A percentile compares a stretch with the other conserved stretches of the same genome.
phyloP scores from a whole-genome alignment of 495 filamentous ascomycete species.

The Xanthoparmelia taractica region DNA sequence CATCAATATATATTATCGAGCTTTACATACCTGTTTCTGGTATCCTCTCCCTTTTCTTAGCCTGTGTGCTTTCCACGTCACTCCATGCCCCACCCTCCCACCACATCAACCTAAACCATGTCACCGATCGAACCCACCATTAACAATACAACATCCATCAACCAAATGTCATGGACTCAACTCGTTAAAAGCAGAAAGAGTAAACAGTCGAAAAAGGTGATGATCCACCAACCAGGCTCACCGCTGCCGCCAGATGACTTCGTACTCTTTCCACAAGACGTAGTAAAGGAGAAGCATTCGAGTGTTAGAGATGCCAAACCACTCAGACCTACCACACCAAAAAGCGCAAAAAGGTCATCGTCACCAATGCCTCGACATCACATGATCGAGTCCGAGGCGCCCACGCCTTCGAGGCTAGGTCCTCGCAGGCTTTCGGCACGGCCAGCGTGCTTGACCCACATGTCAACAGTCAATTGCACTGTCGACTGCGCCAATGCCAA shows the following conservation, averaged over 20 bases:
- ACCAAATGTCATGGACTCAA: conserved; percentile 8
- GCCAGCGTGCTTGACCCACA: conserved; percentile 9
- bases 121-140: conserved; percentile 7
- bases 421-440: conserved; percentile 2
- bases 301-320: background rate
- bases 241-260: conserved; percentile 18
- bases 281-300: conserved; percentile 6
- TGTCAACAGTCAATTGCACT: conserved; percentile 14
- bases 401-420: background rate
- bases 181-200: conserved; percentile 7
- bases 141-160: background rate
- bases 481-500: conserved; percentile 10
- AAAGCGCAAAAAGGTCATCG: conserved; percentile 5
- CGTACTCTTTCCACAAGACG: conserved; percentile 9
- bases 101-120: conserved; percentile 15
- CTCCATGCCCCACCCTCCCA: conserved; percentile 3
- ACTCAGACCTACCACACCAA: background rate
- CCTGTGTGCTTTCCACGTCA: background rate
- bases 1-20: conserved; percentile 5
- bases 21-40: conserved; percentile 2
- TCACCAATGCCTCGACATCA: conserved; percentile 6
- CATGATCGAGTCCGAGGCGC: conserved; percentile 3
- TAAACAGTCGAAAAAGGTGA: conserved; percentile 9
- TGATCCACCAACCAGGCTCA: conserved; percentile 5
- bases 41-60: background rate